Base-by-base conservation (phyloP, 306 rosid species). In the Ammopiptanthus mongolicus region DNA sequence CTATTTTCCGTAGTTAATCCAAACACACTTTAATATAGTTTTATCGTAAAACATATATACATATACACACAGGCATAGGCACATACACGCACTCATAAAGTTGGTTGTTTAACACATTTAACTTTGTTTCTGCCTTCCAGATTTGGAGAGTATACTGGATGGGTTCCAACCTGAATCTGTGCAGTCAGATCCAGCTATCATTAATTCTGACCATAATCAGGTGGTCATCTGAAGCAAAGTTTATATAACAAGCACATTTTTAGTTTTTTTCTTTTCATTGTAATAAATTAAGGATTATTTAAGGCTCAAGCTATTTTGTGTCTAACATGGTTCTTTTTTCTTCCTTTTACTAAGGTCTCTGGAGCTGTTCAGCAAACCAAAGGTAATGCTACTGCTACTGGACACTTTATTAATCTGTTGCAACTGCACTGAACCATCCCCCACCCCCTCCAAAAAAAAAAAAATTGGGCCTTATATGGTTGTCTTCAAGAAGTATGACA, bases 151-250 rank as follows among this genome's bases (percentile, higher is more conserved):
- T 69, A 72, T 78, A 33, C 79, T 58, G 42, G 87, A 82, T 73
- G 83, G 57, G 47, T 59, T 69, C 41, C 91, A 70, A 67, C 82
- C 79, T 65, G 88, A 85, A 82, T 58, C 75, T 81, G 72, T 75
- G 55, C 80, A 17, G 31, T 69, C 78, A 8, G 71, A 57, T 80
- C 79, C 77, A 56, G 84, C 72, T 71, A 68, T 61, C 59, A 48
- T 33, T 46, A 64, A 42, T 81, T 66, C 78, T 18, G 88, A 85
- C 75, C 86, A 77, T 83, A 90, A 75, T 81, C 83, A 91, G 98
- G 98, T 93, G 58, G 65, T 63, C 47, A 25, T 82, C 55, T 61
- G 72, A 67, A 66, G 51, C 55, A 42, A 33, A 42, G 63, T 82
- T 64, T 67, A 44, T 60, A 42, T 60, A 29, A 46, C 31, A 56